Base-by-base conservation (phyloP, 352 stramenopile species). In the Globisporangium iwayamae region DNA sequence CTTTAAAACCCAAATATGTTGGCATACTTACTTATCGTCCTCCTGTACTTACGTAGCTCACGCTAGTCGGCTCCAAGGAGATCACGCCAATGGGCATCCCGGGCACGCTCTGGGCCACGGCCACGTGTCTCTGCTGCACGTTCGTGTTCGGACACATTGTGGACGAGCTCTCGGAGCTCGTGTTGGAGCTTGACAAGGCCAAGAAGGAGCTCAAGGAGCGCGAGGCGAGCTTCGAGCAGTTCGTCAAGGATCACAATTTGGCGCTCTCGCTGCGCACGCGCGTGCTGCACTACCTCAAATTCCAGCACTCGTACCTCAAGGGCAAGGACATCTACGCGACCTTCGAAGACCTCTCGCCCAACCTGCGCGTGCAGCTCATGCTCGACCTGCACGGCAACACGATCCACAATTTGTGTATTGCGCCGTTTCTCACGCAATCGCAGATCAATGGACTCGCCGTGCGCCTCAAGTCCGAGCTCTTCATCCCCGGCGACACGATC, bases 81-180 rank as follows among this genome's bases (percentile, higher is more conserved):
- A 87, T 93, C 62, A 80, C 89, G 1, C 84, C 84, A 11, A 38
- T 88, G 20, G 78, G 77, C 4, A 79, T 86, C 7, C 57, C 73
- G 0, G 81, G 78, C 0, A 91, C 84, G 6, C 59, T 91, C n/a
- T 93, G 83, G 69, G 82, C 84, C 6, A 79, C 75, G 0, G 45
- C 82, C 3, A 87, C 78, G 16, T 91, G 82, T 34, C 71, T 93
- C 39, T 89, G 75, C 50, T 90, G 84, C 50, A 81, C 83, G 5
- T 93, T 93, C 61, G 80, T 93, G 45, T 81, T 93, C 34, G 83
- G 84, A 0, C 82, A 91, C 59, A 90, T 93, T 39, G 71, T 93
- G 5, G 82, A 84, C 3, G 82, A 91, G 59, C 72, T 93, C 3
- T 91, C 84, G 8, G 83, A 90, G 25, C 74, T 93, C 43, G 85